These are phyloP conservation scores for Chloranthus sessilifolius DNA, from an alignment of 164 flowering plant genomes.

Conservation along the genomic window DNA sequence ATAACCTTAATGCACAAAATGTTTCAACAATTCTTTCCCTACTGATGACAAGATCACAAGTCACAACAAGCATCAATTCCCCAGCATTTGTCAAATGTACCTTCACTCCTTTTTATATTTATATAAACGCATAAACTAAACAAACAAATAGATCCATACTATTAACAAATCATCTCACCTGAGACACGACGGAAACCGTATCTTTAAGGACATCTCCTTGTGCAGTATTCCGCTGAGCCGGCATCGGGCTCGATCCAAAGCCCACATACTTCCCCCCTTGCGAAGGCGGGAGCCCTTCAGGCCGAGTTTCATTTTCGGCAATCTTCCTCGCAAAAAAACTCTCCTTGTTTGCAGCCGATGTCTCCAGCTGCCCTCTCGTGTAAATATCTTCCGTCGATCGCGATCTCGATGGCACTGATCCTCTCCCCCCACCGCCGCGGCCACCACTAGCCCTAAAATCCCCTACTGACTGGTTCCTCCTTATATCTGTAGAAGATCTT, in stretches of 20 bases:
- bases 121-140: constrained; percentile 6
- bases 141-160: not conserved
- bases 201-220: constrained; percentile 65
- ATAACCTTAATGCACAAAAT: no score
- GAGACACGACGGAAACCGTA: constrained; percentile 66
- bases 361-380: constrained; percentile 63
- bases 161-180: constrained; percentile 45
- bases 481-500: constrained; percentile 38
- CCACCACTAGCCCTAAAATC: constrained; percentile 41
- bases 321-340: constrained; percentile 67
- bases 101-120: no score
- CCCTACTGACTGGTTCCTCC: constrained; percentile 72
- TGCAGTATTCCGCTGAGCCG: constrained; percentile 29
- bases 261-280: constrained; percentile 98
- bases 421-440: constrained; percentile 32
- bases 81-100: no score
- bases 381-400: constrained; percentile 73
- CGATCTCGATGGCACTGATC: constrained; percentile 53
- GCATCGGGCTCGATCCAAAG: constrained; percentile 72
- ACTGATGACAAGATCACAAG: no score
- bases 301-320: constrained; percentile 72
- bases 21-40: no score
- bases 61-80: no score
- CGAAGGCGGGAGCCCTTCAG: constrained; percentile 87
- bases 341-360: constrained; percentile 86